Conservation (phyloP, 768 basidiomycete species). For the Psilocybe cyanescens region DNA sequence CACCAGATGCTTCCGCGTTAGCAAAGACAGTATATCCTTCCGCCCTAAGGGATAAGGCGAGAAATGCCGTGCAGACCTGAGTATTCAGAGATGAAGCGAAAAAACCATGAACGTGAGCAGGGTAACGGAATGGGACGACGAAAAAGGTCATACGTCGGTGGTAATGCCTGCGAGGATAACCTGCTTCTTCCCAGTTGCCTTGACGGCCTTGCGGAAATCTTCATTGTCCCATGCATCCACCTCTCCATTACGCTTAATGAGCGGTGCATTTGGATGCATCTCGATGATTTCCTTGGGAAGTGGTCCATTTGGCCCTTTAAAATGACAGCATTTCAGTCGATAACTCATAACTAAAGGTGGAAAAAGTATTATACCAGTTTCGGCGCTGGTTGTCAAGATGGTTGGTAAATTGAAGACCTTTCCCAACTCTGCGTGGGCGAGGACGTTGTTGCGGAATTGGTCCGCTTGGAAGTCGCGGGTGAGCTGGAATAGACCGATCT, state of each 20-base stretch:
- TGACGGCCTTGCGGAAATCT: slow-evolving; percentile 49
- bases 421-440: slow-evolving; percentile 49
- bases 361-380: slow-evolving; percentile 34
- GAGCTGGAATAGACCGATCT: slow-evolving; percentile 50
- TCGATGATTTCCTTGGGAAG: slow-evolving; percentile 46
- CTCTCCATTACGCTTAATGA: slow-evolving; percentile 51
- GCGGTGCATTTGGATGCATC: slow-evolving; percentile 47
- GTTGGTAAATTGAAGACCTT: slow-evolving; percentile 50
- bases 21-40: slow-evolving; percentile 53
- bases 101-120: too few relatives aligned
- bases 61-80: slow-evolving; percentile 52
- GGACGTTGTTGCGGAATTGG: slow-evolving; percentile 45
- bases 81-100: neutral
- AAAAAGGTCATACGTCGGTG: slow-evolving; percentile 42
- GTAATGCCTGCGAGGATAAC: slow-evolving; percentile 53
- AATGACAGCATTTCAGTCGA: neutral
- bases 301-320: slow-evolving; percentile 50
- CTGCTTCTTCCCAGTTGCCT: slow-evolving; percentile 52
- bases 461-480: slow-evolving; percentile 43
- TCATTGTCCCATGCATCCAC: slow-evolving; percentile 57
- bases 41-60: slow-evolving; percentile 46
- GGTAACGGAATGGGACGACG: neutral
- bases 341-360: neutral
- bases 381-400: slow-evolving; percentile 47
- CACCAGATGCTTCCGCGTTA: slow-evolving; percentile 50